These are phyloP conservation scores for Chamaecrista fasciculata DNA, from an alignment of 306 rosid species.

Conservation along the genomic window DNA sequence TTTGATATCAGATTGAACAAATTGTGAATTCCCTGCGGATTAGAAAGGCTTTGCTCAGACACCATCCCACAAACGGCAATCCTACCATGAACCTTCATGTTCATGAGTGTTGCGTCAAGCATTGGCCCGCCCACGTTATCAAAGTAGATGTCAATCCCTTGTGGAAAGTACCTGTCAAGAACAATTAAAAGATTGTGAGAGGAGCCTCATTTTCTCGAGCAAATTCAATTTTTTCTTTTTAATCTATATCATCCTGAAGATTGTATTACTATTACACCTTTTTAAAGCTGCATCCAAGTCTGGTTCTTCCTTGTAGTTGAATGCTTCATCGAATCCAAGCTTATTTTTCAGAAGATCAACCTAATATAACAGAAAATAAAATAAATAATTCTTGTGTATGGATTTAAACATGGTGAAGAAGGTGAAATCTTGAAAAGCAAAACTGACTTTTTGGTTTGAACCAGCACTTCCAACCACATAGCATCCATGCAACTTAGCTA, in stretches of 20 bases:
- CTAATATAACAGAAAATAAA: constrained; percentile 26
- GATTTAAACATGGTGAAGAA: not conserved
- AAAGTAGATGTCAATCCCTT: constrained; percentile 50
- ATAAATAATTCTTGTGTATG: not conserved
- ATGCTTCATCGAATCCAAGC: constrained; percentile 49
- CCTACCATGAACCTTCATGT: constrained; percentile 48
- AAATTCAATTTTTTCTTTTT: too few species aligned
- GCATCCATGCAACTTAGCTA: constrained; percentile 57
- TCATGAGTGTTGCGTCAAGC: constrained; percentile 46
- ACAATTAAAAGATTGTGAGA: too few species aligned
- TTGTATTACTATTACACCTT: too few species aligned
- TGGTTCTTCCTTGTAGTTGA: constrained; percentile 48
- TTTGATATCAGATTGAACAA: constrained; percentile 25
- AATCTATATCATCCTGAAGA: too few species aligned
- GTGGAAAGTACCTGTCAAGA: constrained; percentile 42
- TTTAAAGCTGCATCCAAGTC: constrained; percentile 42
- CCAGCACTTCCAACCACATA: constrained; percentile 71
- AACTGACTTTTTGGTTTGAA: constrained; percentile 42
- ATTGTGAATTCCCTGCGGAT: constrained; percentile 37
- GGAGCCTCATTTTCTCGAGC: not conserved
- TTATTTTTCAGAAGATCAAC: constrained; percentile 42
- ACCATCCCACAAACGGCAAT: constrained; percentile 51
- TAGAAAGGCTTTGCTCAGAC: constrained; percentile 39
- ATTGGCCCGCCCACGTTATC: constrained; percentile 46
- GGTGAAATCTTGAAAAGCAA: not conserved